phyloP scores from a whole-genome alignment of 1,284 basidiomycete species.

The Ustilago esculenta region DNA sequence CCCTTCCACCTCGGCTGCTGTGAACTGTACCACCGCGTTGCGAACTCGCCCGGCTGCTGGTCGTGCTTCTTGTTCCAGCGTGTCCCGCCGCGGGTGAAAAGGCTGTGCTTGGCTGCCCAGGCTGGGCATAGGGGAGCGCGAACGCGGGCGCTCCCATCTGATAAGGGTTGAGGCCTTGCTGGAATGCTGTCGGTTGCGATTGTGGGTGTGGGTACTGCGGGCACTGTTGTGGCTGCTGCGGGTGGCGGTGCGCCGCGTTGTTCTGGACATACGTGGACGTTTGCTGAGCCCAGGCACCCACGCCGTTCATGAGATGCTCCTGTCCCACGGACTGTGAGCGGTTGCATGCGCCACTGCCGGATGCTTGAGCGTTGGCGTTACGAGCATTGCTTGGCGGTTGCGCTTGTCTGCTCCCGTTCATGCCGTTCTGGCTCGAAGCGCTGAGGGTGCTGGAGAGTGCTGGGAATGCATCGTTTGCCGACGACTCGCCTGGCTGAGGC shows the following conservation, averaged over 20 bases:
- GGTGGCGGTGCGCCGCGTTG: conserved; percentile 2
- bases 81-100: not conserved
- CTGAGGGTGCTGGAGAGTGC: conserved; percentile 4
- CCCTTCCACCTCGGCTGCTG: not conserved
- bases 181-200: not conserved
- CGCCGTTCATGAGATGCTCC: conserved; percentile 19
- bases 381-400: not conserved
- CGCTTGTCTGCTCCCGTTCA: not conserved
- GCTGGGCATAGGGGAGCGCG: conserved; percentile 3
- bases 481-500: not conserved
- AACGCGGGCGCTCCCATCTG: not conserved
- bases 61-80: conserved; percentile 10
- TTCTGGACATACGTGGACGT: conserved; percentile 12
- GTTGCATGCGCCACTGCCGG: conserved; percentile 7
- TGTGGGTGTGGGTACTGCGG: not conserved
- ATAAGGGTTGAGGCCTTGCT: conserved; percentile 1
- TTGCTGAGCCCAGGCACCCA: conserved; percentile 37
- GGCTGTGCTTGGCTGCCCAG: not conserved
- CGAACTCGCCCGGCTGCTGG: conserved; percentile 29
- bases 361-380: conserved; percentile 1
- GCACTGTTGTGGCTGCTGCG: conserved; percentile 10
- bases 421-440: not conserved
- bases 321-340: conserved; percentile 7
- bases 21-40: conserved; percentile 8
- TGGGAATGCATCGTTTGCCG: conserved; percentile 20